These are phyloP conservation scores for Candida koratica DNA, from an alignment of 805 yeast species.

Conservation along the genomic window DNA sequence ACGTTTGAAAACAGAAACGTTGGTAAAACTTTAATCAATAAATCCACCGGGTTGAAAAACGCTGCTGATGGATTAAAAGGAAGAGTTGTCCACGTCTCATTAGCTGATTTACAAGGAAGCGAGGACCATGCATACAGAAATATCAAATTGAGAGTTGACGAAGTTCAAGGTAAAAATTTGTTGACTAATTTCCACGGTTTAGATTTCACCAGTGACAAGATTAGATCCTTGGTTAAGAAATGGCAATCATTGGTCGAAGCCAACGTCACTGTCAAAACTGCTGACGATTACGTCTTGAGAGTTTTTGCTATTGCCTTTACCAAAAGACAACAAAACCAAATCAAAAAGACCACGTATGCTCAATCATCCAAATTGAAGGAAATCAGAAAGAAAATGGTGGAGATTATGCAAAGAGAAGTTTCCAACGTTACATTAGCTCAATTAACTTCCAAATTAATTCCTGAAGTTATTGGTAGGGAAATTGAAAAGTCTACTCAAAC, in stretches of 20 bases:
- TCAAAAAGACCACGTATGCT: slow-evolving; percentile 97
- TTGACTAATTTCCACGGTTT: slow-evolving; percentile 99
- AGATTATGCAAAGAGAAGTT: slow-evolving; percentile 95
- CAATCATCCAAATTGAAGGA: slow-evolving; percentile 96
- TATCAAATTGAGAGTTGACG: slow-evolving; percentile 96
- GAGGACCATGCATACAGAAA: slow-evolving; percentile 99
- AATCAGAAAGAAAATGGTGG: slow-evolving; percentile 94
- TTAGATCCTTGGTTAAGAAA: slow-evolving; percentile 96
- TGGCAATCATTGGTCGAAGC: slow-evolving; percentile 99
- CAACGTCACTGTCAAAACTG: slow-evolving; percentile 95
- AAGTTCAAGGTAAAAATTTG: slow-evolving; percentile 97
- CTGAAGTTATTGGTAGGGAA: slow-evolving; percentile 98
- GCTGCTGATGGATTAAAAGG: slow-evolving; percentile 98
- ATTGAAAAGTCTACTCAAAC: slow-evolving; percentile 93
- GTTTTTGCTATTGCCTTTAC: slow-evolving; percentile 97
- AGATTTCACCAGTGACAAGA: slow-evolving; percentile 96
- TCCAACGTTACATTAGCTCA: slow-evolving; percentile 92
- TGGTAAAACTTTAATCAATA: slow-evolving; percentile 98
- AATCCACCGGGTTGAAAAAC: slow-evolving; percentile 95
- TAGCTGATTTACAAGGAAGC: slow-evolving; percentile 97
- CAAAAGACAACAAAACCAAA: slow-evolving; percentile 94
- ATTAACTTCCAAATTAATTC: slow-evolving; percentile 94
- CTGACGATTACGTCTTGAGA: slow-evolving; percentile 96
- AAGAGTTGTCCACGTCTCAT: slow-evolving; percentile 91
- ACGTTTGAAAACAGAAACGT: slow-evolving; percentile 98